Base-by-base conservation (phyloP, 2,329 filamentous ascomycete species). In the Talaromyces sp. region DNA sequence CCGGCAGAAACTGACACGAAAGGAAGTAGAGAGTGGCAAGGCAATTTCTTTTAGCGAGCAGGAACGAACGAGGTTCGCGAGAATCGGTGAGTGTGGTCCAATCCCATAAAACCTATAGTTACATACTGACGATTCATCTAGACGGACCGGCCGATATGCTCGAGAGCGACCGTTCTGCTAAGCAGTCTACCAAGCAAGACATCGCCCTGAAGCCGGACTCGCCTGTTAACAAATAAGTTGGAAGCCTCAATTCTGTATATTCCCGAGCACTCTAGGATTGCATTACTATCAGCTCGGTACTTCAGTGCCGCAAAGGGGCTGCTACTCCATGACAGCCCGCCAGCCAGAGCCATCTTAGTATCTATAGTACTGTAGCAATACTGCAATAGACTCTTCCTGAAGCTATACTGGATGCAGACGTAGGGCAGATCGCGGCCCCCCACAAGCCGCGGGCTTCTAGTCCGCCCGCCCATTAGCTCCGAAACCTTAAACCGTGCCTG, bases 11-110 rank as follows among this genome's bases (percentile, higher is more conserved):
- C 72, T 87, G 62, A 82, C 81, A 3, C 77, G 85, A 62, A 78
- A 80, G 67, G 84, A 88, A 22, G 85, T 88, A 7, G 84, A 87
- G 75, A 78, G 70, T 55, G 85, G 85, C 2, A 77, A 77, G 60
- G 79, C 81, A 5, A 78, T 78, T 36, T 77, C 80, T 44, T 72
- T 77, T 33, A 75, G 75, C 60, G 74, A 75, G 47, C 32, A 73
- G 79, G 66, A 69, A 73, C 56, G 77, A 75, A 64, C 65, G 73
- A 51, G 78, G 76, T 59, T 73, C 76, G 17, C 57, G 22, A 52
- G 57, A 28, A 52, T 28, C 25, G 60, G 60, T 62, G 58, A 11
- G 56, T 47, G 44, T 15, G 5, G 8, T 17, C 44, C 19, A 5
- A 47, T 17, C 15, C 10, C 10, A 9, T 4, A 27, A 27, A 7